Conservation (phyloP, 352 stramenopile species). For the Pythium brassicae region DNA sequence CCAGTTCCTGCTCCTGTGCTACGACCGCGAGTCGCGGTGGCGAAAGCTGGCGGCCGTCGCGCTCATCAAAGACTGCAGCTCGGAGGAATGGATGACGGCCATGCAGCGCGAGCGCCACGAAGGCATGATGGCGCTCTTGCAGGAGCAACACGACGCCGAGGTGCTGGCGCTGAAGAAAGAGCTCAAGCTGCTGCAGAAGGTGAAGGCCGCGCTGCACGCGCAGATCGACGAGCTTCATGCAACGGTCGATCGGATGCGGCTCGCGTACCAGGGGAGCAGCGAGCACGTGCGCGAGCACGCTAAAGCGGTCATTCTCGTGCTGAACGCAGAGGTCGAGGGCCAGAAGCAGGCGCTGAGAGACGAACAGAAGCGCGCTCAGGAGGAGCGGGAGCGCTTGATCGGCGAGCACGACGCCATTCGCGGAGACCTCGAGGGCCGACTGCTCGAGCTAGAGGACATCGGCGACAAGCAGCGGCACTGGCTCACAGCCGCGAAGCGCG, state of each 20-base stretch:
- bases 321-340: slow-evolving; percentile 33
- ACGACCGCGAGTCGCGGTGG: slow-evolving; percentile 66
- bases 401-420: slow-evolving; percentile 32
- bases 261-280: slow-evolving; percentile 47
- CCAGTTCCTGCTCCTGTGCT: slow-evolving; percentile 56
- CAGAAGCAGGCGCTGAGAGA: slow-evolving; percentile 22
- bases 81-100: slow-evolving; percentile 66
- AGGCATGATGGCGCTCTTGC: slow-evolving; percentile 32
- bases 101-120: slow-evolving; percentile 57
- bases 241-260: slow-evolving; percentile 30
- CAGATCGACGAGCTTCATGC: slow-evolving; percentile 28
- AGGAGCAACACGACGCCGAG: slow-evolving; percentile 44
- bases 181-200: slow-evolving; percentile 41
- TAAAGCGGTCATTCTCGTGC: slow-evolving; percentile 30
- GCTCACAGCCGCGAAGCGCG: slow-evolving; percentile 61
- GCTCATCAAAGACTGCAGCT: slow-evolving; percentile 53
- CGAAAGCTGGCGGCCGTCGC: slow-evolving; percentile 33
- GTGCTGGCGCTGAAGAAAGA: slow-evolving; percentile 30
- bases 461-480: slow-evolving; percentile 57
- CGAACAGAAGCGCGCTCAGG: slow-evolving; percentile 24
- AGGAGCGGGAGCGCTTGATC: slow-evolving; percentile 42
- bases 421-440: slow-evolving; percentile 31
- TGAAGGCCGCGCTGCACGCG: slow-evolving; percentile 30
- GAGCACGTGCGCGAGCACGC: slow-evolving; percentile 46
- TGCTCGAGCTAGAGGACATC: slow-evolving; percentile 25